Evolutionary conservation across 2,329 filamentous ascomycete species (phyloP).

Genomic region (Trichophyton schoenleinii): DNA sequence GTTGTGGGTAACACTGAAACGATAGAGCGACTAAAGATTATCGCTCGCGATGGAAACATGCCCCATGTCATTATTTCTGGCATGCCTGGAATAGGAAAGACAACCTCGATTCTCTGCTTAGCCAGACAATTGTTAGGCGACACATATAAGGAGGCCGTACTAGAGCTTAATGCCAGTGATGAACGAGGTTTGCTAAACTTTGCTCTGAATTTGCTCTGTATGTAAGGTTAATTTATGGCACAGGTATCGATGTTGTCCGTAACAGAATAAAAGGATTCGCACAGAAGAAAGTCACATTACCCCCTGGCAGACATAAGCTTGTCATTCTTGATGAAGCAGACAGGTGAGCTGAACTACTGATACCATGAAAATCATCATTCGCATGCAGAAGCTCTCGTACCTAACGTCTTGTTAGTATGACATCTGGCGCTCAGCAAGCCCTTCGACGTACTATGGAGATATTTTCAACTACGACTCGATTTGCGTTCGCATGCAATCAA

Average conservation of each 20-base stretch:
- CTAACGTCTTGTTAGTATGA: constrained; percentile 55
- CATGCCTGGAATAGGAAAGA: constrained; percentile 98
- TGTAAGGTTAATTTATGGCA: background rate
- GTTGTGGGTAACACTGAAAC: constrained; percentile 97
- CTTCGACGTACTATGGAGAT: constrained; percentile 96
- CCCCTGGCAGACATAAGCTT: constrained; percentile 80
- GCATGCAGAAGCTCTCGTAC: background rate
- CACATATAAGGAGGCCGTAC: constrained; percentile 90
- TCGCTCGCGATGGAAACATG: constrained; percentile 98
- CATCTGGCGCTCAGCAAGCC: constrained; percentile 87
- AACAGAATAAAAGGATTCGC: constrained; percentile 98
- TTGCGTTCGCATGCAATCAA: constrained; percentile 97
- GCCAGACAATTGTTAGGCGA: constrained; percentile 84
- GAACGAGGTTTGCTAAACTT: constrained; percentile 53
- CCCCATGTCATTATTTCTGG: constrained; percentile 98
- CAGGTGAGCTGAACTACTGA: constrained; percentile 36
- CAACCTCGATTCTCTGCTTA: constrained; percentile 84
- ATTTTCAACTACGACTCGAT: constrained; percentile 88
- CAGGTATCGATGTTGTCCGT: constrained; percentile 89
- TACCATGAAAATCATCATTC: background rate
- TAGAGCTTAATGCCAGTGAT: constrained; percentile 93
- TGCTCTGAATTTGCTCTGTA: background rate
- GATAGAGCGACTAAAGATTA: constrained; percentile 93
- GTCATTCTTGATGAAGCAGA: constrained; percentile 97
- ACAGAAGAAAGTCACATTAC: constrained; percentile 95